Conservation (phyloP, 1,284 basidiomycete genomes). For the Cronartium quercuum region DNA sequence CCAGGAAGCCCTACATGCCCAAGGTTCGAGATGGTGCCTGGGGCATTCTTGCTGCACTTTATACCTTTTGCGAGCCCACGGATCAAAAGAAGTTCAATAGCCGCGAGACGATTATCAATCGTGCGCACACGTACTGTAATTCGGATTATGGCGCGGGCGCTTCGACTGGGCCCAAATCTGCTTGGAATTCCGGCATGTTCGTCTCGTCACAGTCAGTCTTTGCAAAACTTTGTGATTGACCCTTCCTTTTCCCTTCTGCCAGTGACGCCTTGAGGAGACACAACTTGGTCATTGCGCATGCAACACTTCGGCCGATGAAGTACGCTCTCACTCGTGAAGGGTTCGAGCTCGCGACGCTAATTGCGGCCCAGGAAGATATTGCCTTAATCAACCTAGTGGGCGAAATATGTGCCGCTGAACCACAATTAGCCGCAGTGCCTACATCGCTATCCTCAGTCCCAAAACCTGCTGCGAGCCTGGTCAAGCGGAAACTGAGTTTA, state of each 20-base stretch:
- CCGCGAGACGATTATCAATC: slow-evolving; percentile 18
- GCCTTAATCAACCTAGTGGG: neutral
- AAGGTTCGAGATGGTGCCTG: slow-evolving; percentile 46
- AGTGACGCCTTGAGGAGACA: slow-evolving; percentile 18
- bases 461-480: too few relatives aligned
- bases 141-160: neutral
- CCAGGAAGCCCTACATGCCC: slow-evolving; percentile 45
- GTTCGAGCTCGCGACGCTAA: slow-evolving; percentile 11
- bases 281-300: slow-evolving; percentile 18
- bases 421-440: neutral
- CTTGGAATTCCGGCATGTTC: slow-evolving; percentile 31
- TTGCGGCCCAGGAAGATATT: slow-evolving; percentile 14
- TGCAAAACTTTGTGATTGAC: neutral
- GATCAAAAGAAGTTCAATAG: slow-evolving; percentile 34
- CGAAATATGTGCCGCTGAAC: neutral
- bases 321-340: slow-evolving; percentile 27
- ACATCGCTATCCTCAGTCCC: neutral
- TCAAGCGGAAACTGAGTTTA: neutral
- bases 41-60: slow-evolving; percentile 47
- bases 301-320: slow-evolving; percentile 15
- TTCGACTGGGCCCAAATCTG: neutral
- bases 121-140: slow-evolving; percentile 13
- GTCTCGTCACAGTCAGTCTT: neutral
- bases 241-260: neutral
- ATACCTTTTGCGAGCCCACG: slow-evolving; percentile 39